Percentiles rank a stretch among this genome's conserved stretches.
Conservation (phyloP, 345 rosid species). For the Brassica cretica region DNA sequence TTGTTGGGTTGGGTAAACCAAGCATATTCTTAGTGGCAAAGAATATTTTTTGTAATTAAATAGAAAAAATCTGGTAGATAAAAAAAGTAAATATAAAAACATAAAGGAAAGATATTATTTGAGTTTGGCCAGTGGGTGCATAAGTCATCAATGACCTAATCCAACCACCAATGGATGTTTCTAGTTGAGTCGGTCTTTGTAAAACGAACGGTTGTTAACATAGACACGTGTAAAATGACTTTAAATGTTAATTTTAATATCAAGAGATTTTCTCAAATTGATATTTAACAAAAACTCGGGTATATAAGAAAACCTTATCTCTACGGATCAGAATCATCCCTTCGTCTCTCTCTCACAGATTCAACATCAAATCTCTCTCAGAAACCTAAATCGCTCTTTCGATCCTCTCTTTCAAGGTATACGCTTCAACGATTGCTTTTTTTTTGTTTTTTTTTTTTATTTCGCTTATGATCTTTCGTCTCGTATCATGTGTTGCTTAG, state of each 20-base stretch:
- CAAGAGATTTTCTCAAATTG: not conserved
- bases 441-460: not conserved
- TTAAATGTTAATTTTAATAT: not conserved
- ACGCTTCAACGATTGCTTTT: not conserved
- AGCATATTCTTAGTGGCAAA: constrained; percentile 6
- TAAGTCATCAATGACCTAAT: constrained; percentile 31
- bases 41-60: constrained; percentile 5
- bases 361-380: not conserved
- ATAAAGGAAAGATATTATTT: not conserved
- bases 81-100: not conserved
- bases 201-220: not conserved
- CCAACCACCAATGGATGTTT: constrained; percentile 14
- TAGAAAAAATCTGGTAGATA: not conserved
- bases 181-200: constrained; percentile 20
- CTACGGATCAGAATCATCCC: not conserved
- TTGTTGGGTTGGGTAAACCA: constrained; percentile 23
- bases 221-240: not conserved
- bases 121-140: not conserved
- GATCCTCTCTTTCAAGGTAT: constrained; percentile 18
- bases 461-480: not conserved
- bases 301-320: not conserved
- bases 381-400: not conserved
- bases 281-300: not conserved
- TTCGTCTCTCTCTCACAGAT: not conserved
- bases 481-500: not conserved